Conservation (phyloP, 2,329 filamentous ascomycete species). For the Colletotrichum sp. region DNA sequence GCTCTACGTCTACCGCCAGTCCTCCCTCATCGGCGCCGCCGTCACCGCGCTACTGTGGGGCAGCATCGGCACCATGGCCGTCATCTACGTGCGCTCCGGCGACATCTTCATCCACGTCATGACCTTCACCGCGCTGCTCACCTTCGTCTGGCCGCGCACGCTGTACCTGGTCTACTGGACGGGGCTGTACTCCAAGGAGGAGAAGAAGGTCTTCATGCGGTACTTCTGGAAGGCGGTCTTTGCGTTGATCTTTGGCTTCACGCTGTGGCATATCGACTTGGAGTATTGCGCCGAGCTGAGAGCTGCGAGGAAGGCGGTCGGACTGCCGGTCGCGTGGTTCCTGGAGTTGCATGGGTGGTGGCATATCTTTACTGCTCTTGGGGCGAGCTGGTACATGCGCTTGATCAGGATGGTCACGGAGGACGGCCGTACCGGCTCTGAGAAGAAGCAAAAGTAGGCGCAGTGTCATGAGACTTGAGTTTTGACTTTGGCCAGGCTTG, state of each 20-base stretch:
- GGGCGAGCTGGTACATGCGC: constrained; percentile 48
- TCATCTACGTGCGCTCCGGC: constrained; percentile 46
- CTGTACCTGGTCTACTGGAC: constrained; percentile 38
- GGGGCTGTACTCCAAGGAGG: constrained; percentile 30
- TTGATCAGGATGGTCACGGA: constrained; percentile 26
- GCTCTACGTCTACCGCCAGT: constrained; percentile 48
- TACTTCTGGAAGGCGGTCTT: constrained; percentile 31
- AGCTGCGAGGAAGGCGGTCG: constrained; percentile 45
- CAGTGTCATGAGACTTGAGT: not conserved
- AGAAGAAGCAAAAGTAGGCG: not conserved
- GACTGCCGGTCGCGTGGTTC: constrained; percentile 59
- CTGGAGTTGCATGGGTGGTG: constrained; percentile 69
- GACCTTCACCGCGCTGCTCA: constrained; percentile 39
- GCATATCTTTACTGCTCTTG: constrained; percentile 64
- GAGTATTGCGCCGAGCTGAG: constrained; percentile 56
- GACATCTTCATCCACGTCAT: constrained; percentile 48
- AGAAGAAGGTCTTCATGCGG: constrained; percentile 30
- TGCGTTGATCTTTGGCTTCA: constrained; percentile 49
- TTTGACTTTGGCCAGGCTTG: no score
- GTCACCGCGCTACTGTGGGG: constrained; percentile 43
- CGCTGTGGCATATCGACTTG: constrained; percentile 63
- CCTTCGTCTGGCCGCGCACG: constrained; percentile 35
- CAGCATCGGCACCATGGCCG: constrained; percentile 44
- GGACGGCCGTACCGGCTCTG: not conserved
- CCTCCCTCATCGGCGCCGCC: constrained; percentile 32